A percentile compares a stretch with the other conserved stretches of the same genome.
phyloP scores from a whole-genome alignment of 768 basidiomycete genomes.

The Mycena chlorophos region DNA sequence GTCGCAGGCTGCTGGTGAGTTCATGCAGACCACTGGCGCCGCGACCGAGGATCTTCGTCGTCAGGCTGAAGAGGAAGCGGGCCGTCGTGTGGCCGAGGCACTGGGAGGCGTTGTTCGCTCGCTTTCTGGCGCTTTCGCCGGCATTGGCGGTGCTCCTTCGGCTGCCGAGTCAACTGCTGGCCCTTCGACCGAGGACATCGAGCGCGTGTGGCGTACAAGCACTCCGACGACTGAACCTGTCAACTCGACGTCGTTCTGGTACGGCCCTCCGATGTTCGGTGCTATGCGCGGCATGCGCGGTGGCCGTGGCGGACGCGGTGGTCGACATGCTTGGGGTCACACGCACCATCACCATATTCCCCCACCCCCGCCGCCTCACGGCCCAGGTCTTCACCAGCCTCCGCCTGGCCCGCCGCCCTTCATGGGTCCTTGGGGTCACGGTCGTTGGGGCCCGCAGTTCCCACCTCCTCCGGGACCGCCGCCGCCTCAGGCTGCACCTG shows the following conservation, averaged over 20 bases:
- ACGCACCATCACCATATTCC: slow-evolving; percentile 8
- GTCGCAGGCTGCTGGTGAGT: slow-evolving; percentile 54
- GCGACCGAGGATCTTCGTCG: slow-evolving; percentile 48
- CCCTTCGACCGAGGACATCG: not conserved
- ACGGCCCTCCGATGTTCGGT: slow-evolving; percentile 10
- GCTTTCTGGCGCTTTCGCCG: slow-evolving; percentile 40
- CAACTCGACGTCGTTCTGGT: slow-evolving; percentile 22
- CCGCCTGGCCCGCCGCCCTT: slow-evolving; percentile 14
- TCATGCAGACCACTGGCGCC: slow-evolving; percentile 47
- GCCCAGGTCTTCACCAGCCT: slow-evolving; percentile 4
- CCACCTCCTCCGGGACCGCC: slow-evolving; percentile 19
- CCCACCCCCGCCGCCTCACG: slow-evolving; percentile 14
- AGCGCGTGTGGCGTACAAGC: slow-evolving; percentile 17
- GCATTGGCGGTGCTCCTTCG: slow-evolving; percentile 4
- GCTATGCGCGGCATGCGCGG: slow-evolving; percentile 1
- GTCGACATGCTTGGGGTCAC: slow-evolving; percentile 10
- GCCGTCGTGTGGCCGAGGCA: slow-evolving; percentile 60
- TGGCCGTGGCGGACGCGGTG: slow-evolving; percentile 1
- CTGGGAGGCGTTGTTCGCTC: slow-evolving; percentile 58
- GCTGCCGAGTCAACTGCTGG: slow-evolving; percentile 9
- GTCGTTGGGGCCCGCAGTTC: slow-evolving; percentile 9
- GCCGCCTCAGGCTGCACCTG: slow-evolving; percentile 23
- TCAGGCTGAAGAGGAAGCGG: slow-evolving; percentile 63
- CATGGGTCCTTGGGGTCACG: not conserved
- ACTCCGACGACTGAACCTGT: slow-evolving; percentile 14